Percentiles rank a stretch among this genome's conserved stretches.
Conservation (phyloP, 2,329 filamentous ascomycete species). For the Aspergillus sojae region DNA sequence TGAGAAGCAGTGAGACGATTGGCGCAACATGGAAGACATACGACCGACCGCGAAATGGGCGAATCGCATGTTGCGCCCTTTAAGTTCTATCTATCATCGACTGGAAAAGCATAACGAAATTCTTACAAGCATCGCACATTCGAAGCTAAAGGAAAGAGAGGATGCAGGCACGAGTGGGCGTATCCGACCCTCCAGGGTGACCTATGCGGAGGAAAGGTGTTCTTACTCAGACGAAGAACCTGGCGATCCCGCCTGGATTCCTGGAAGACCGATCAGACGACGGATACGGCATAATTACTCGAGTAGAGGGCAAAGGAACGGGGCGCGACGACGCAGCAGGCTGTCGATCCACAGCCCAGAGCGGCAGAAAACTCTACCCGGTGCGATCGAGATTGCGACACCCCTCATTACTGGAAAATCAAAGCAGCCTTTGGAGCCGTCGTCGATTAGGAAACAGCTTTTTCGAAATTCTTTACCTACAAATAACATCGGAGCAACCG, state of each 20-base stretch:
- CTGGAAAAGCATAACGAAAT: conserved; percentile 45
- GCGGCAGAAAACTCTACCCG: conserved; percentile 36
- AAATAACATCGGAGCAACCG: conserved; percentile 8
- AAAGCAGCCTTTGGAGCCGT: conserved; percentile 21
- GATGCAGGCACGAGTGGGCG: conserved; percentile 8
- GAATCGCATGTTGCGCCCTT: conserved; percentile 46
- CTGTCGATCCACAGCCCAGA: conserved; percentile 41
- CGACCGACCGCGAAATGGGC: conserved; percentile 47
- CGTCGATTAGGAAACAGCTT: conserved; percentile 26
- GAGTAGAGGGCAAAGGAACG: conserved; percentile 28
- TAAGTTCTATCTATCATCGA: conserved; percentile 43
- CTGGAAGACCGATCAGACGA: conserved; percentile 35
- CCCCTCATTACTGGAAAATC: conserved; percentile 43
- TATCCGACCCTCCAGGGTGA: conserved; percentile 10
- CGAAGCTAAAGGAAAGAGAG: conserved; percentile 21
- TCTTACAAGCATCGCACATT: conserved; percentile 30
- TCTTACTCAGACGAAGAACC: conserved; percentile 39
- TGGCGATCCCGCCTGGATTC: conserved; percentile 45
- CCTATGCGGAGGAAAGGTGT: conserved; percentile 15
- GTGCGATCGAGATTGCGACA: conserved; percentile 46
- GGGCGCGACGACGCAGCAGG: conserved; percentile 28
- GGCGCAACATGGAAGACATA: conserved; percentile 38
- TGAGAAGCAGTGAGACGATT: conserved; percentile 2
- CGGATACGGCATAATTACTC: conserved; percentile 43
- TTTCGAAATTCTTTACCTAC: conserved; percentile 16